Evolutionary conservation across 2,329 filamentous ascomycete species (phyloP).

Genomic region (Pseudocercospora fijiensis): DNA sequence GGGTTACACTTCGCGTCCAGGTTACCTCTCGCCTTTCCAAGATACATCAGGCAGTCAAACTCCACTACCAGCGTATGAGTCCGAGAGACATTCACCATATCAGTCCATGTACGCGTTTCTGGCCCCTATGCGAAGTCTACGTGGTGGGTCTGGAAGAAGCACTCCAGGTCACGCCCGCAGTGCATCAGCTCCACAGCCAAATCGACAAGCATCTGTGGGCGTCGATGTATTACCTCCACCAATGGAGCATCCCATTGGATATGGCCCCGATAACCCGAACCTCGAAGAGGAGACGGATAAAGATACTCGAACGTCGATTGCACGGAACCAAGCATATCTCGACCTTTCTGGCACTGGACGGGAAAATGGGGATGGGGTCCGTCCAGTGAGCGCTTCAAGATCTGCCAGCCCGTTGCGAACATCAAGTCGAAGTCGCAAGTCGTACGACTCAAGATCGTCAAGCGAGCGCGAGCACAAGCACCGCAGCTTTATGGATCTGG

Average conservation of each 20-base stretch:
- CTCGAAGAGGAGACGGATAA: background rate
- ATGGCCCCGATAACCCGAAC: background rate
- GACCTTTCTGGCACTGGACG: constrained; percentile 17
- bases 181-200: constrained; percentile 8
- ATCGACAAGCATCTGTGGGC: background rate
- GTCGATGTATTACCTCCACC: background rate
- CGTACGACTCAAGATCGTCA: background rate
- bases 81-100: constrained; percentile 14
- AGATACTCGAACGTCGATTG: background rate
- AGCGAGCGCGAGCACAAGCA: constrained; percentile 8
- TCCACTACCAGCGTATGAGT: constrained; percentile 23
- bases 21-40: constrained; percentile 1
- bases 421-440: background rate
- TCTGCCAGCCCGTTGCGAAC: background rate
- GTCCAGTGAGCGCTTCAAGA: constrained; percentile 13
- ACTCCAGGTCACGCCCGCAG: constrained; percentile 12
- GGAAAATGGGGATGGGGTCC: constrained; percentile 17
- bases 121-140: constrained; percentile 1
- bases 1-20: constrained; percentile 21
- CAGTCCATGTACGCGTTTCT: constrained; percentile 16
- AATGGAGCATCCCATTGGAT: constrained; percentile 4
- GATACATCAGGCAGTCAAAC: constrained; percentile 20
- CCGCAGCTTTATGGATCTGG: constrained; percentile 24
- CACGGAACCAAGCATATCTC: constrained; percentile 10
- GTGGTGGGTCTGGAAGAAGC: constrained; percentile 5